Conservation (phyloP, 176 grass and related monocot genomes). For the Zoysia japonica region DNA sequence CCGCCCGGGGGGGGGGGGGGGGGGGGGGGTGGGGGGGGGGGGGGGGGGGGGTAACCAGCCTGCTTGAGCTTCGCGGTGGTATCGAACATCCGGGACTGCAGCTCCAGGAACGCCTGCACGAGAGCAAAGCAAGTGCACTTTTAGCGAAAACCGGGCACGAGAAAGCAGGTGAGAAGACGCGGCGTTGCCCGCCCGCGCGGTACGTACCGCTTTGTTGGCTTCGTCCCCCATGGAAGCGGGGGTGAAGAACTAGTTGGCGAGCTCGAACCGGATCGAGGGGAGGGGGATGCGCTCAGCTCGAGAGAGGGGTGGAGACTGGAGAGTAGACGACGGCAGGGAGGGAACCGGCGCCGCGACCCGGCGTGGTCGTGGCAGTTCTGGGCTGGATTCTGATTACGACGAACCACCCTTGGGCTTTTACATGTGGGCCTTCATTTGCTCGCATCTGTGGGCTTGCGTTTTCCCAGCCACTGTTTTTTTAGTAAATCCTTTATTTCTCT, state of each 20-base stretch:
- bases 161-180: neutral
- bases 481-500: too few species aligned
- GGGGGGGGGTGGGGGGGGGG: neutral
- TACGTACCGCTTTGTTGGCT: conserved; percentile 62
- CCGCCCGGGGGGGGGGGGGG: neutral
- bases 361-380: neutral
- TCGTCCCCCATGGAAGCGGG: conserved; percentile 62
- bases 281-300: neutral
- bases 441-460: neutral
- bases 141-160: neutral
- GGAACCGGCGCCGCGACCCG: too few species aligned
- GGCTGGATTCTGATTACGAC: neutral
- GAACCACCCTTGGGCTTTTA: neutral
- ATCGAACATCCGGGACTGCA: conserved; percentile 76
- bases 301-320: conserved; percentile 10
- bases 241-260: conserved; percentile 38
- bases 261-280: conserved; percentile 20
- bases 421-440: neutral
- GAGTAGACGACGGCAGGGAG: too few species aligned
- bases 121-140: neutral
- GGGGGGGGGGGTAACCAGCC: conserved; percentile 43
- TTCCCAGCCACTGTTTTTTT: too few species aligned
- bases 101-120: conserved; percentile 80
- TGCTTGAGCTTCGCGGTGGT: conserved; percentile 82
- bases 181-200: neutral